Percentiles rank a stretch among this genome's conserved stretches.
phyloP scores from a whole-genome alignment of 495 filamentous ascomycete genomes.

The Oleoguttula mirabilis region DNA sequence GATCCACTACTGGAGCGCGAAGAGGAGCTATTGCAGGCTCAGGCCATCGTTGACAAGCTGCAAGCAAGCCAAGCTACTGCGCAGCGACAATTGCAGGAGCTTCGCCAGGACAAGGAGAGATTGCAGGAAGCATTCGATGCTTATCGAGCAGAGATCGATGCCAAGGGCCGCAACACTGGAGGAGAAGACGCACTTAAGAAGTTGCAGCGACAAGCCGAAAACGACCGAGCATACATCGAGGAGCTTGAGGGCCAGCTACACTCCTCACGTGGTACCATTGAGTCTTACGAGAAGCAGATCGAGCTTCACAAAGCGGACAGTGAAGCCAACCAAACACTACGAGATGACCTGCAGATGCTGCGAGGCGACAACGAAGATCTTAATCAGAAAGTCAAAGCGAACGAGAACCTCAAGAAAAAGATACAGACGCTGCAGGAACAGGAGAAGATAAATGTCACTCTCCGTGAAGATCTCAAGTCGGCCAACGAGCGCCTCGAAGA shows the following conservation, averaged over 20 bases:
- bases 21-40: constrained; percentile 22
- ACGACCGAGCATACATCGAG: constrained; percentile 29
- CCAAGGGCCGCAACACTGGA: constrained; percentile 12
- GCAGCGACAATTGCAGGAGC: constrained; percentile 22
- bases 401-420: constrained; percentile 59
- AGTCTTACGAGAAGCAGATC: constrained; percentile 53
- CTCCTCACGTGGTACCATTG: constrained; percentile 31
- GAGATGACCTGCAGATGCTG: constrained; percentile 49
- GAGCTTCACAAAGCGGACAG: constrained; percentile 37
- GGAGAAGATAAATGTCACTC: constrained; percentile 20
- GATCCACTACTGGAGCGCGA: constrained; percentile 29
- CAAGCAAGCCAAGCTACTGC: constrained; percentile 13
- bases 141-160: constrained; percentile 25
- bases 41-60: constrained; percentile 19
- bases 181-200: constrained; percentile 24
- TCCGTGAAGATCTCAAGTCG: constrained; percentile 40
- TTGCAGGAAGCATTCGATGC: constrained; percentile 31
- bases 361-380: constrained; percentile 62
- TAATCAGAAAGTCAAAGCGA: constrained; percentile 66
- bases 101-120: constrained; percentile 20
- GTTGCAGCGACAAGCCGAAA: constrained; percentile 21
- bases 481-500: constrained; percentile 62
- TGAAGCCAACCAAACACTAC: constrained; percentile 28
- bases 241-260: constrained; percentile 29
- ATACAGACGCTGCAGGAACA: constrained; percentile 51